Conservation (phyloP, 2,329 filamentous ascomycete species). For the Fusarium oligoseptatum region DNA sequence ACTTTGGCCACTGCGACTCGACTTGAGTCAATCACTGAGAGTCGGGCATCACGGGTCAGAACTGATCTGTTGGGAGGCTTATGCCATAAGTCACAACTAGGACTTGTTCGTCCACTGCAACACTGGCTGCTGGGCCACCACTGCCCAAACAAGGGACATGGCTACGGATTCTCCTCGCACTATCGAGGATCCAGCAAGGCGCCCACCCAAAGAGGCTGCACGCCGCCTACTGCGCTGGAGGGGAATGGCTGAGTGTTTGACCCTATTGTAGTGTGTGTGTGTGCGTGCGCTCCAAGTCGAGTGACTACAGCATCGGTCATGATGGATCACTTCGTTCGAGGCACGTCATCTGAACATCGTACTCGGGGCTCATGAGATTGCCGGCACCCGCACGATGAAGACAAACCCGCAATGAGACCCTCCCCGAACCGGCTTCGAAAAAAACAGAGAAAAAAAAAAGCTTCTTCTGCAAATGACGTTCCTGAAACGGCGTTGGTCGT, state of each 20-base stretch:
- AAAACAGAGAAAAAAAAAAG: slow-evolving; percentile 15
- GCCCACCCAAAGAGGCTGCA: slow-evolving; percentile 24
- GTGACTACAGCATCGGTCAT: background rate
- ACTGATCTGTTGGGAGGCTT: background rate
- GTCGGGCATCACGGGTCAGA: slow-evolving; percentile 8
- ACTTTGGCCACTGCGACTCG: slow-evolving; percentile 16
- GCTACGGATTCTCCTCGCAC: slow-evolving; percentile 5
- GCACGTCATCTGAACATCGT: slow-evolving; percentile 24
- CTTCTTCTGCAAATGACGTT: slow-evolving; percentile 44
- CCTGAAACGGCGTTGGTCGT: slow-evolving; percentile 46
- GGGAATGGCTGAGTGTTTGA: background rate
- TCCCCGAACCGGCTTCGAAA: slow-evolving; percentile 9
- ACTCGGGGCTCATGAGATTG: slow-evolving; percentile 1
- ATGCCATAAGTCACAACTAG: slow-evolving; percentile 26
- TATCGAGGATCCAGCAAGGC: slow-evolving; percentile 34
- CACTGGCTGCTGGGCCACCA: slow-evolving; percentile 9
- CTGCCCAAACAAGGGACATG: slow-evolving; percentile 16
- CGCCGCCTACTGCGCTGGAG: slow-evolving; percentile 5
- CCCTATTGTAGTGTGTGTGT: background rate
- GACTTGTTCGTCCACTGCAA: slow-evolving; percentile 15
- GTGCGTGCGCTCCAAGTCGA: background rate
- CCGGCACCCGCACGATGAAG: slow-evolving; percentile 11
- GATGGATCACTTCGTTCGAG: slow-evolving; percentile 20
- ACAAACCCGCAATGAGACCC: background rate
- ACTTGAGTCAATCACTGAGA: slow-evolving; percentile 16